Percentiles rank a stretch among this genome's conserved stretches.
phyloP scores from a whole-genome alignment of 2,329 filamentous ascomycete species.

The Emydomyces testavorans region DNA sequence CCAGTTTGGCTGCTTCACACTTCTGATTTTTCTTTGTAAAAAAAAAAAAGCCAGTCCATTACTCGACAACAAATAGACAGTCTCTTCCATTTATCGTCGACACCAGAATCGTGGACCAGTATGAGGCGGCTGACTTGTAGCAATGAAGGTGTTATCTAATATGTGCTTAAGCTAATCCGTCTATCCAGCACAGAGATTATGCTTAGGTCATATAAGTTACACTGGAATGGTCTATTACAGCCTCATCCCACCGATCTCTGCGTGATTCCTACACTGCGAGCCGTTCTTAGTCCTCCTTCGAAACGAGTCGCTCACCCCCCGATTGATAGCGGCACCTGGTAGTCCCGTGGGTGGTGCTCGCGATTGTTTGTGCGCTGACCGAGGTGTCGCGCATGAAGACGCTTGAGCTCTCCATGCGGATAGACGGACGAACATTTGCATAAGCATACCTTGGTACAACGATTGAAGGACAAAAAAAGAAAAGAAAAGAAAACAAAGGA shows the following conservation, averaged over 20 bases:
- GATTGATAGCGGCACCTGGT: too few relatives aligned
- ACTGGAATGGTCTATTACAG: conserved; percentile 32
- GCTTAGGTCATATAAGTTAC: not conserved
- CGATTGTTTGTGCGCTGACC: conserved; percentile 15
- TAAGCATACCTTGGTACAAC: not conserved
- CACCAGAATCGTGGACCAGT: conserved; percentile 2
- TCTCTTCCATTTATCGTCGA: conserved; percentile 2
- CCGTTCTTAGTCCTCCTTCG: not conserved
- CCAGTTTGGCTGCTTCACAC: not conserved
- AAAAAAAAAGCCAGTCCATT: too few relatives aligned
- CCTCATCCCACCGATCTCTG: conserved; percentile 27
- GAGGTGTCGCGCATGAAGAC: conserved; percentile 18
- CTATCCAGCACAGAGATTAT: not conserved
- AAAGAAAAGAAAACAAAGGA: conserved; percentile 1
- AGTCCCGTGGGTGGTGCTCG: conserved; percentile 29
- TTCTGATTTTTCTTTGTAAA: too few relatives aligned
- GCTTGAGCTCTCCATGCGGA: conserved; percentile 30
- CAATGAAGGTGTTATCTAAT: conserved; percentile 29
- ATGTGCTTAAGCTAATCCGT: not conserved
- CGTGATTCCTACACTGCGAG: conserved; percentile 10
- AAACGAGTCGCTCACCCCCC: too few relatives aligned
- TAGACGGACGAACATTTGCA: not conserved
- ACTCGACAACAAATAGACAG: not conserved
- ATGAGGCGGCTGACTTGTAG: conserved; percentile 30
- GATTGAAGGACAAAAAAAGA: not conserved